These are phyloP conservation scores for Coniochaeta pulveracea DNA, from an alignment of 2,329 filamentous ascomycete species.

Conservation along the genomic window DNA sequence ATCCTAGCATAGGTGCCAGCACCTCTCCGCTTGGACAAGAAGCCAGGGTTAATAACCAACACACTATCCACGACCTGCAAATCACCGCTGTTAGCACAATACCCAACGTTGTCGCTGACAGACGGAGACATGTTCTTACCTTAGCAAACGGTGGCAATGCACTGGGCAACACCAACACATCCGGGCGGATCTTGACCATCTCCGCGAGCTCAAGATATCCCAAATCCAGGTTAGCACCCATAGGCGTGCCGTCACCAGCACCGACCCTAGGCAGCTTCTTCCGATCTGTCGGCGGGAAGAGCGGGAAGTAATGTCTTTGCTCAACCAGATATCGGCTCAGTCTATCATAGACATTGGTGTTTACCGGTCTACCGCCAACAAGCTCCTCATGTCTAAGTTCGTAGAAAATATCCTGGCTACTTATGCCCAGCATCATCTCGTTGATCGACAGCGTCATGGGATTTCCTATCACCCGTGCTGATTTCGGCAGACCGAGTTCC, in stretches of 20 bases:
- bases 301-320: constrained; percentile 81
- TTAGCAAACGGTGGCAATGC: constrained; percentile 77
- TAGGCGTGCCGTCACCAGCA: constrained; percentile 45
- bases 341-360: constrained; percentile 56
- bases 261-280: constrained; percentile 55
- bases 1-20: constrained; percentile 80
- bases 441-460: constrained; percentile 85
- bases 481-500: constrained; percentile 69
- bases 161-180: constrained; percentile 76
- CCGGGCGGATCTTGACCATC: constrained; percentile 76
- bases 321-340: constrained; percentile 70
- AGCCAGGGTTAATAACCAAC: constrained; percentile 81
- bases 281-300: constrained; percentile 72
- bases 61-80: constrained; percentile 79
- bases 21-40: constrained; percentile 71
- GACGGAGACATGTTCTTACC: no score
- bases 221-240: constrained; percentile 71
- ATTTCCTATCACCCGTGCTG: constrained; percentile 71
- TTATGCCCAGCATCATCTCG: constrained; percentile 72
- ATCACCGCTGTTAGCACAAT: constrained; percentile 9
- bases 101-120: background rate
- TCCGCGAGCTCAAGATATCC: constrained; percentile 82
- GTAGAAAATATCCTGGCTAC: constrained; percentile 72
- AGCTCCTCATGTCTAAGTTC: constrained; percentile 70
- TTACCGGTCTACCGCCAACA: constrained; percentile 41